A percentile compares a stretch with the other conserved stretches of the same genome.
phyloP scores from a whole-genome alignment of 805 yeast genomes.

The Wickerhamiella sergipiensis region DNA sequence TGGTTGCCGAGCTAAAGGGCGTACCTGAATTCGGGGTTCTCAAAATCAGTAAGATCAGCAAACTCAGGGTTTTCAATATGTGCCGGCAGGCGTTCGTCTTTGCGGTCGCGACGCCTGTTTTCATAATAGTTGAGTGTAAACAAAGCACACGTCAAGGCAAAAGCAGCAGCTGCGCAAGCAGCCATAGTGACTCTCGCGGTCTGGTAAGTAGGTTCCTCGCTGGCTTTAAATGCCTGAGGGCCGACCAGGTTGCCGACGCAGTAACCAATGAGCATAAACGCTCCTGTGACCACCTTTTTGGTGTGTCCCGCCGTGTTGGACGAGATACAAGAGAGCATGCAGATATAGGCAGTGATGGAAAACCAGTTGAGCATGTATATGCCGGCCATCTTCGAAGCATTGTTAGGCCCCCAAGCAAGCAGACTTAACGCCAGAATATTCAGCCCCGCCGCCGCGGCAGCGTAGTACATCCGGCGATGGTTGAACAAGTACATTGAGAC shows the following conservation, averaged over 20 bases:
- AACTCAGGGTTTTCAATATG: constrained; percentile 26
- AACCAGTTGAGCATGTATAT: constrained; percentile 23
- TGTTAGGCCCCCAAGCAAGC: constrained; percentile 30
- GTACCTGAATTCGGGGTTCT: constrained; percentile 41
- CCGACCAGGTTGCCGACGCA: constrained; percentile 60
- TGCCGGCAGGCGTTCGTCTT: constrained; percentile 10
- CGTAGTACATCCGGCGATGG: constrained; percentile 17
- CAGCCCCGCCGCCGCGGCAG: constrained; percentile 38
- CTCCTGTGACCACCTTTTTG: constrained; percentile 48
- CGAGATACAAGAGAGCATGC: constrained; percentile 14
- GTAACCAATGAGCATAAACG: constrained; percentile 47
- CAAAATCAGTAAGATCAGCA: constrained; percentile 38
- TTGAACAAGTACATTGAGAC: constrained; percentile 6
- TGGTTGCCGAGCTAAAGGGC: not conserved
- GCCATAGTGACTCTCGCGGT: constrained; percentile 44
- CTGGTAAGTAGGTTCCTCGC: constrained; percentile 43
- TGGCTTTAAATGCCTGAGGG: constrained; percentile 50
- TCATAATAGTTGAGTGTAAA: constrained; percentile 23
- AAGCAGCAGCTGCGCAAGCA: constrained; percentile 34
- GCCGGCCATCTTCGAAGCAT: constrained; percentile 30
- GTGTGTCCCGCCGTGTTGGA: constrained; percentile 59
- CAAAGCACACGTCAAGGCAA: constrained; percentile 26
- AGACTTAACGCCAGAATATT: constrained; percentile 31
- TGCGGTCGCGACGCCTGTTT: constrained; percentile 29
- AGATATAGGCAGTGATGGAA: constrained; percentile 19